Evolutionary conservation across 176 grass and related monocot species (phyloP), one percentile per base, ranked within the genome.

Genomic region (Chrysopogon serrulatus): DNA sequence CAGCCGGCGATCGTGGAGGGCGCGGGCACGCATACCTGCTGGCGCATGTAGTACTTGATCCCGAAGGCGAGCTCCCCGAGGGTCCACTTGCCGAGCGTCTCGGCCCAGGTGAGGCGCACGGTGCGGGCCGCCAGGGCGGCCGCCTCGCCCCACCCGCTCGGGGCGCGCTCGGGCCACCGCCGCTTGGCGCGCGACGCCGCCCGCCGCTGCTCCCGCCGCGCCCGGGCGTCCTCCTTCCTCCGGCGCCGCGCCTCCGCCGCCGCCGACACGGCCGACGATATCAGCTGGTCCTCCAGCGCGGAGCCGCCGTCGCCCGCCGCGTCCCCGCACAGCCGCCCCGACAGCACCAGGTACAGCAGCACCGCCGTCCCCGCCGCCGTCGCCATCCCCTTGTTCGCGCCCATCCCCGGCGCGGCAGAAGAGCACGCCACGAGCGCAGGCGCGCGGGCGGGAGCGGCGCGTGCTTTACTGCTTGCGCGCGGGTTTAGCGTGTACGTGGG

Each of bases 71-170:
- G 76, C 83, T 98, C 96, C 13, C 89, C 90, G 59, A 98, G 91
- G 23, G 96, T 66, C 93, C 96, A 98, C 88, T 84, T 93, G 48
- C 91, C 96, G 37, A 98, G 85, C 65, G 96, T 98, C 88, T 98
- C 87, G 5, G 74, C 82, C 83, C 87, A 95, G 47, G 91, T 88
- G 45, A 91, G 74, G 23, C 87, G 69, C 23, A 95, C 72, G 36
- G 96, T 92, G 53, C 82, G 60, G n/a, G 77, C 91, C 9, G 89
- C 83, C 1, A 67, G 34, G 19, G 83, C 68, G 3, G 76, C 85
- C 0, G 91, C 89, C 82, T 91, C 81, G 36, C 87, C 57, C 81
- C 80, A 98, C 57, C 91, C 83, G 8, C 5, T 63, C 19, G 93
- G 96, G 1, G 93, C 78, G 34, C 84, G 90, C 47, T 87, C 85